Evolutionary conservation across 73 alveolate species (phyloP).

Genomic region (Diophrys appendiculata): DNA sequence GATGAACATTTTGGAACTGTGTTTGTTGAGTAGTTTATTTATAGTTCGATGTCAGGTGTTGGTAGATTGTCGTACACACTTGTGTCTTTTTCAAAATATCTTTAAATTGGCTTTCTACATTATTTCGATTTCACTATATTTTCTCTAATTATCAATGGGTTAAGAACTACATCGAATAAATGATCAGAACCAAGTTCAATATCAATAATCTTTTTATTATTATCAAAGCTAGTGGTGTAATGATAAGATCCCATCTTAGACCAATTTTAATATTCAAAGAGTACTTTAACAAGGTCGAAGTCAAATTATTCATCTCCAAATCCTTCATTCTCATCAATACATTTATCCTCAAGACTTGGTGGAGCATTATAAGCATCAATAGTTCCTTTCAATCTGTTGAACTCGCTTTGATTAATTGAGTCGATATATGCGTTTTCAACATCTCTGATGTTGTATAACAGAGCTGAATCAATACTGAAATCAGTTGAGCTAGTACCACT

Average conservation of each 20-base stretch:
- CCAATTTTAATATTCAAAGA: neutral
- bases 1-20: neutral
- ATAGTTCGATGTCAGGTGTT: neutral
- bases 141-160: neutral
- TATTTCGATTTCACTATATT: neutral
- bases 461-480: neutral
- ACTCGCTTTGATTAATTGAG: neutral
- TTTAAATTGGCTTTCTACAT: neutral
- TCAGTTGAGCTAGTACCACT: neutral
- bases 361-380: neutral
- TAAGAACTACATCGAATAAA: neutral
- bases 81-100: neutral
- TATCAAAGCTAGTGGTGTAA: neutral
- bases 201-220: no score
- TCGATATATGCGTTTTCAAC: neutral
- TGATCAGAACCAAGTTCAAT: neutral
- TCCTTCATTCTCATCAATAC: neutral
- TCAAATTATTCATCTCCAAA: neutral
- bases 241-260: neutral
- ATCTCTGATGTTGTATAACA: neutral
- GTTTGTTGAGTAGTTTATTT: neutral
- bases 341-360: neutral
- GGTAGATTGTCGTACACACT: neutral
- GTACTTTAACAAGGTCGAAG: neutral
- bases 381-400: neutral